Percentiles rank a stretch among this genome's conserved stretches.
These are phyloP conservation scores for Coniochaeta sp. DNA, from an alignment of 2,329 filamentous ascomycete species.

Conservation along the genomic window DNA sequence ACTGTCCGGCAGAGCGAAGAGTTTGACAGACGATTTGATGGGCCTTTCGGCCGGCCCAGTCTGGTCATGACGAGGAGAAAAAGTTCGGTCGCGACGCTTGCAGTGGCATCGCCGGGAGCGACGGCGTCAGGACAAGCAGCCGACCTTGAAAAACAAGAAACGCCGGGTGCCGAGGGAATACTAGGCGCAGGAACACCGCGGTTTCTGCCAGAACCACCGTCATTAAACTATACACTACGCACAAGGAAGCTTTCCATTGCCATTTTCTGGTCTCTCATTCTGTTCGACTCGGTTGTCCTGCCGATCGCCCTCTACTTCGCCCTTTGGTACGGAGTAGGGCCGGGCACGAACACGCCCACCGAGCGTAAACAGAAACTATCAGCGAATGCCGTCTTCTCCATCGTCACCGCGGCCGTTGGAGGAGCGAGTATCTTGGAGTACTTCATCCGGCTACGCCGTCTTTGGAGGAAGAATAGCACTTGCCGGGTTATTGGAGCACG, in stretches of 20 bases:
- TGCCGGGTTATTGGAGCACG: conserved; percentile 34
- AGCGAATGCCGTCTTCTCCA: conserved; percentile 35
- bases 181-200: not conserved
- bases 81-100: not conserved
- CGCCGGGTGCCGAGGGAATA: not conserved
- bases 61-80: conserved; percentile 13
- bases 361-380: conserved; percentile 21
- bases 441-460: conserved; percentile 40
- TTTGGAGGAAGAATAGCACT: conserved; percentile 42
- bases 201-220: not conserved
- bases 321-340: conserved; percentile 30
- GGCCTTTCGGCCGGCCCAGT: conserved; percentile 16
- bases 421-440: conserved; percentile 47
- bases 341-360: conserved; percentile 22
- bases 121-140: not conserved
- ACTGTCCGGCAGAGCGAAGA: conserved; percentile 40
- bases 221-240: conserved; percentile 27
- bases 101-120: not conserved
- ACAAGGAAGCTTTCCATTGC: conserved; percentile 37
- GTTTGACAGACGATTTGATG: conserved; percentile 17
- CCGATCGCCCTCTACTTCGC: conserved; percentile 46
- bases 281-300: conserved; percentile 38
- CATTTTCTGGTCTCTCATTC: conserved; percentile 36
- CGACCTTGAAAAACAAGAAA: not conserved
- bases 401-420: conserved; percentile 43